These are phyloP conservation scores for Gamsiella multidivaricata DNA, from an alignment of 192 early-diverging fungal species.

Conservation along the genomic window DNA sequence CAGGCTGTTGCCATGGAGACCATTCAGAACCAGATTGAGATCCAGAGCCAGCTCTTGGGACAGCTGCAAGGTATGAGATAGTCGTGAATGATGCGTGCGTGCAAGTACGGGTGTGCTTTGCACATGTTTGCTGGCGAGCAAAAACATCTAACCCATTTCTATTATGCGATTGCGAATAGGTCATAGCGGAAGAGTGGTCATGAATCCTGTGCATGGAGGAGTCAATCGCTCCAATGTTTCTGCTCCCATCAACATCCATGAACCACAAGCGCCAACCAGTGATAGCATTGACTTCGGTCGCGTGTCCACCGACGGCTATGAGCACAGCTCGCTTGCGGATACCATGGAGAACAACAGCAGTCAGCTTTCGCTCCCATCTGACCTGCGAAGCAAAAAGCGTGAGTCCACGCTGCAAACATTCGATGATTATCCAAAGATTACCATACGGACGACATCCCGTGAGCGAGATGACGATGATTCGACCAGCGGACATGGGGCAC, in stretches of 20 bases:
- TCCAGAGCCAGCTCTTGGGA: slow-evolving; percentile 38
- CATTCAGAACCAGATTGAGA: slow-evolving; percentile 41
- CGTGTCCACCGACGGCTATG: slow-evolving; percentile 7
- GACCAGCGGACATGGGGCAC: slow-evolving; percentile 2
- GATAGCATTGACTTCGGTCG: slow-evolving; percentile 2
- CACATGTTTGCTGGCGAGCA: neutral
- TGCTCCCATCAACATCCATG: slow-evolving; percentile 12
- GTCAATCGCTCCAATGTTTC: neutral
- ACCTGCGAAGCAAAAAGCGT: slow-evolving; percentile 24
- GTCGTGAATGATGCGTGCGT: too few relatives aligned
- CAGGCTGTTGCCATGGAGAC: slow-evolving; percentile 52
- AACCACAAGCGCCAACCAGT: neutral
- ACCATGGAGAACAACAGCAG: slow-evolving; percentile 23
- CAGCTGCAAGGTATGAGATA: slow-evolving; percentile 33
- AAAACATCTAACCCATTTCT: neutral
- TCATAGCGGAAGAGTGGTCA: slow-evolving; percentile 16
- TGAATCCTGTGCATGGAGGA: slow-evolving; percentile 14
- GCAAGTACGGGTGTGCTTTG: neutral
- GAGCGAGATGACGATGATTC: slow-evolving; percentile 34
- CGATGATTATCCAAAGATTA: slow-evolving; percentile 42
- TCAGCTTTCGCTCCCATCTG: slow-evolving; percentile 32
- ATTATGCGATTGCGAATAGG: neutral
- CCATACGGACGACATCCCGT: slow-evolving; percentile 33
- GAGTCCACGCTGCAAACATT: slow-evolving; percentile 29
- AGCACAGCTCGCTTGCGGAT: slow-evolving; percentile 7